A percentile compares a stretch with the other conserved stretches of the same genome.
Evolutionary conservation across 148 eudicot species (phyloP).

Genomic region (Polygonum aviculare): DNA sequence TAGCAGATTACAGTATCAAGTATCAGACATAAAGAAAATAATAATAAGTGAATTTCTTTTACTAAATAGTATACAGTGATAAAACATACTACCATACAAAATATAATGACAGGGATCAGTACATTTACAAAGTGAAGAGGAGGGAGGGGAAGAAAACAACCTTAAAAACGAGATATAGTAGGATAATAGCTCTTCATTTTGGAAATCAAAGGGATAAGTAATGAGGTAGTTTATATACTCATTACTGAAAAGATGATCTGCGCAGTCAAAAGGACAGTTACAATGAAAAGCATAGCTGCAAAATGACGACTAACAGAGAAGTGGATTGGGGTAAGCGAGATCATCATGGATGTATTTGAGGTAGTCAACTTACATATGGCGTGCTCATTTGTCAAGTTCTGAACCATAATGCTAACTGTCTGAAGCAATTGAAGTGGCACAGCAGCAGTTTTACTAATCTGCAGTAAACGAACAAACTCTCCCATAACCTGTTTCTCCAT

Average conservation of each 20-base stretch:
- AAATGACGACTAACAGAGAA: not conserved
- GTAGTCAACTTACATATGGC: conserved; percentile 68
- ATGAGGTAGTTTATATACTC: conserved; percentile 91
- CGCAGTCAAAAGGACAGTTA: conserved; percentile 17
- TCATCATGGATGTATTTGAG: not conserved
- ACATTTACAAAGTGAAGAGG: not conserved
- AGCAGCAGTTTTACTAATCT: conserved; percentile 56
- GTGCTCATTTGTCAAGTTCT: conserved; percentile 78
- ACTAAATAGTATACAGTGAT: not conserved
- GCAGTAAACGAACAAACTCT: conserved; percentile 79
- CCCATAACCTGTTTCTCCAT: conserved; percentile 99
- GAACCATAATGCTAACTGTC: conserved; percentile 86
- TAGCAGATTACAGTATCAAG: conserved; percentile 5
- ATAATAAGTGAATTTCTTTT: not conserved
- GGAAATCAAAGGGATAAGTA: conserved; percentile 88
- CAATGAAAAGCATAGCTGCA: not conserved
- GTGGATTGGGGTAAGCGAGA: not conserved
- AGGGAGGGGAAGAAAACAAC: conserved; percentile 18
- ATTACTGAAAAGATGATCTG: conserved; percentile 96
- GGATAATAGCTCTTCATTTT: conserved; percentile 85
- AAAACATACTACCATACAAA: not conserved
- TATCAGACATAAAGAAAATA: not conserved
- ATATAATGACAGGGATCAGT: not conserved
- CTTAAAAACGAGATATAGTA: conserved; percentile 87
- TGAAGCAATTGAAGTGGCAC: conserved; percentile 83